Evolutionary conservation across 1,139 yeast species (phyloP).

Genomic region (Arxiozyma telluris): DNA sequence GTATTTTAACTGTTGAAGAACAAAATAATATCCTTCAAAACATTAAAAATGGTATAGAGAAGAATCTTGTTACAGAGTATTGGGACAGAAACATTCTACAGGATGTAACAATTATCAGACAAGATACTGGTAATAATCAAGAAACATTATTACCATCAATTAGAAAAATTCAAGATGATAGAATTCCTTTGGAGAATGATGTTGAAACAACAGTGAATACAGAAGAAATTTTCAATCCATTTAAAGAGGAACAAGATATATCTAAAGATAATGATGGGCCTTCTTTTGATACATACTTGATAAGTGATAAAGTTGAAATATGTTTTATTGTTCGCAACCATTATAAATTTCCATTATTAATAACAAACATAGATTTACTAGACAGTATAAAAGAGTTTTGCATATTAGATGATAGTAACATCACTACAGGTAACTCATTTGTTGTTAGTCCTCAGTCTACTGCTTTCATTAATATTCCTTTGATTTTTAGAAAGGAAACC

Average conservation of each 20-base stretch:
- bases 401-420: constrained; percentile 14
- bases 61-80: constrained; percentile 33
- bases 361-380: constrained; percentile 43
- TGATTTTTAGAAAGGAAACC: constrained; percentile 40
- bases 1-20: constrained; percentile 42
- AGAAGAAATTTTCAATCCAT: constrained; percentile 27
- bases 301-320: constrained; percentile 49
- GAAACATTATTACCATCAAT: not conserved
- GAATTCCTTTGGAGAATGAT: not conserved
- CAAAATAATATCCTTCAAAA: constrained; percentile 33
- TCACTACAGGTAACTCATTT: constrained; percentile 22
- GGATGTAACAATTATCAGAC: constrained; percentile 35
- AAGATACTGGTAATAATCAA: constrained; percentile 13
- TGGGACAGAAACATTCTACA: constrained; percentile 70
- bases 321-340: constrained; percentile 66
- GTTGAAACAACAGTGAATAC: not conserved
- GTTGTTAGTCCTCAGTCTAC: constrained; percentile 37
- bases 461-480: constrained; percentile 35
- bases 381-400: constrained; percentile 31
- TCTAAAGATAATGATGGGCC: not conserved
- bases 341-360: constrained; percentile 61
- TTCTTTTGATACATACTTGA: constrained; percentile 32
- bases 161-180: not conserved
- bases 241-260: constrained; percentile 10
- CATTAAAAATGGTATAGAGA: constrained; percentile 19